phyloP scores from a whole-genome alignment of 2,329 filamentous ascomycete species.

The Onygena corvina region DNA sequence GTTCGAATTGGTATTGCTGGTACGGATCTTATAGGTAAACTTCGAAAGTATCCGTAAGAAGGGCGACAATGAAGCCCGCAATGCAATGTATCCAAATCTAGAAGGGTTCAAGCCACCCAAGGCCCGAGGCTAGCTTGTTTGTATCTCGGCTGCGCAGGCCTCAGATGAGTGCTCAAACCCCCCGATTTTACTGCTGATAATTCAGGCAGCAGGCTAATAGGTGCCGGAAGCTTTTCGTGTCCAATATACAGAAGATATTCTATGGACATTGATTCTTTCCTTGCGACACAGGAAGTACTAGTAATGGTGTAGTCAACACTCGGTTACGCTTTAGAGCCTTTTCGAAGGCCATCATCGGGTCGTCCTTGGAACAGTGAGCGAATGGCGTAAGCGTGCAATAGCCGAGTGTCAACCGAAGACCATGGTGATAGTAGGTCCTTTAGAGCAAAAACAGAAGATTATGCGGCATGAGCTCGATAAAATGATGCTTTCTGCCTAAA shows the following conservation, averaged over 20 bases:
- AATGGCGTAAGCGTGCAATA: too few species aligned
- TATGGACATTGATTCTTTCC: neutral
- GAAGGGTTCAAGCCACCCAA: neutral
- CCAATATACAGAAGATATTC: neutral
- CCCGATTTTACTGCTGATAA: neutral
- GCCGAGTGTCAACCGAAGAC: too few species aligned
- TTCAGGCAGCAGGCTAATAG: neutral
- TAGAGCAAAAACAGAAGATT: too few species aligned
- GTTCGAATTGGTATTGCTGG: conserved; percentile 17
- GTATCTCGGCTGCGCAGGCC: neutral
- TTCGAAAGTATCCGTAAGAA: conserved; percentile 25
- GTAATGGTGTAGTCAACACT: too few species aligned
- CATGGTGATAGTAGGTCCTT: too few species aligned
- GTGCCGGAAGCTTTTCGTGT: neutral
- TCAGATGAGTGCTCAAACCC: conserved; percentile 3
- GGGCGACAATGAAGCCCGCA: conserved; percentile 19
- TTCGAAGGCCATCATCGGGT: too few species aligned
- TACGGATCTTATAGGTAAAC: conserved; percentile 23
- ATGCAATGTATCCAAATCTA: neutral
- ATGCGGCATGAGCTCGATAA: too few species aligned
- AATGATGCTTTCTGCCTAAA: too few species aligned
- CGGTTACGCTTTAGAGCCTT: too few species aligned
- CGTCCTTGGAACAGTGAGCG: too few species aligned
- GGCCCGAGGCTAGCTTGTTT: conserved; percentile 1
- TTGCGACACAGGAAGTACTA: too few species aligned